Base-by-base conservation (phyloP, 2,329 filamentous ascomycete genomes). In the Calonectria naviculata region DNA sequence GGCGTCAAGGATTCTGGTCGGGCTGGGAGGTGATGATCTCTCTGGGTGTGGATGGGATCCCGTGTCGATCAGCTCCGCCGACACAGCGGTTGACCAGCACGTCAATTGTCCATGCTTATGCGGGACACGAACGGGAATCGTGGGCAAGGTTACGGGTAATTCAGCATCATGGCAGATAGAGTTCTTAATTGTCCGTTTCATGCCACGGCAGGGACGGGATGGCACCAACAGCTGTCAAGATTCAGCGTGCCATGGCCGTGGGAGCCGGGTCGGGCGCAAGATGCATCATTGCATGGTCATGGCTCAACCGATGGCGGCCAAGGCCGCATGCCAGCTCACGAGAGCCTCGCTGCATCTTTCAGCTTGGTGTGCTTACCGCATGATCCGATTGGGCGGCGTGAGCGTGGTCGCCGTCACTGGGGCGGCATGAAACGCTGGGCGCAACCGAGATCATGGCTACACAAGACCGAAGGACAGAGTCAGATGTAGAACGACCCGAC, bases 351-450 rank as follows among this genome's bases (percentile, higher is more conserved):
- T 12, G 52, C n/a, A 26, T 10, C 36, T 24, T 58, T 58, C 52
- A 58, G 52, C 52, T 58, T 36, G 31, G 52, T n/a, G 52, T n/a
- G 31, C 21, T 36, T 36, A n/a, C 31, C 52, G 52, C 34, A 24
- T 13, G 21, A 58, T 58, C 52, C 52, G 52, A 58, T 58, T 58
- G 52, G 52, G 21, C 31, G 13, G 31, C 17, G 31, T 2, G 24
- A 3, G 46, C 46, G 47, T 6, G 47, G 47, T 31, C 28, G 47
- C 28, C 31, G 34, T 58, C 15, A 13, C 34, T 38, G 7, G 31
- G 31, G 52, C 52, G 52, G 31, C 17, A 58, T 58, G 52, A 58
- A 58, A 58, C 52, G 52, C 52, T 38, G 52, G 52, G 52, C 52
- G 34, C 34, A 58, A 38, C 52, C 31, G 34, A 58, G 52, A 38